Percentiles rank a stretch among this genome's conserved stretches.
These are phyloP conservation scores for Mycothermus thermophilus DNA, from an alignment of 495 filamentous ascomycete genomes.

Conservation along the genomic window DNA sequence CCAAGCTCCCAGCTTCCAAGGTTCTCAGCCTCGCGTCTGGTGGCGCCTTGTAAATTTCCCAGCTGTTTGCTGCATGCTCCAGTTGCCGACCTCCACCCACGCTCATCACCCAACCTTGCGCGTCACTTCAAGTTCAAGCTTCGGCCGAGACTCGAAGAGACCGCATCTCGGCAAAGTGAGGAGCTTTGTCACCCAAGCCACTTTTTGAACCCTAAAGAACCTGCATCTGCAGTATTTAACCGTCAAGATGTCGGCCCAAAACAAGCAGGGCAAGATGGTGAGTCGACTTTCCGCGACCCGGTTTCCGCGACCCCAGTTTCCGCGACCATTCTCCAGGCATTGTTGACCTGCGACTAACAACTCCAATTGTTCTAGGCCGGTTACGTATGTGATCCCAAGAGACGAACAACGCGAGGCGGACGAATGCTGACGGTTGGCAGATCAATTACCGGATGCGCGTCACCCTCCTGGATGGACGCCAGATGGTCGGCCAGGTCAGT, in stretches of 20 bases:
- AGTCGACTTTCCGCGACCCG: slow-evolving; percentile 30
- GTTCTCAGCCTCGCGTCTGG: slow-evolving; percentile 22
- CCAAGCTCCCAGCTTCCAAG: slow-evolving; percentile 7
- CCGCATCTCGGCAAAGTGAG: slow-evolving; percentile 12
- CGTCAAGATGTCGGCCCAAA: slow-evolving; percentile 69
- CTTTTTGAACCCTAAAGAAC: slow-evolving; percentile 46
- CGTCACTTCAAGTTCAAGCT: slow-evolving; percentile 22
- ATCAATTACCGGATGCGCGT: slow-evolving; percentile 99
- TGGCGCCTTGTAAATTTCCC: too few species aligned
- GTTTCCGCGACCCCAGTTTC: too few species aligned
- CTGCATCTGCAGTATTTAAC: slow-evolving; percentile 45
- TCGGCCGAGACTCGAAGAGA: slow-evolving; percentile 16
- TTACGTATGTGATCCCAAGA: slow-evolving; percentile 59
- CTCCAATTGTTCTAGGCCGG: slow-evolving; percentile 61
- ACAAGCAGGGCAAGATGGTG: slow-evolving; percentile 99
- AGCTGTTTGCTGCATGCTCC: too few species aligned
- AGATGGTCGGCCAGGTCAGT: slow-evolving; percentile 86
- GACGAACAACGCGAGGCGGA: too few species aligned
- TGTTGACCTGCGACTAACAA: slow-evolving; percentile 62
- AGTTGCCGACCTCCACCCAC: too few species aligned
- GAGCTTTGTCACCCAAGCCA: slow-evolving; percentile 14
- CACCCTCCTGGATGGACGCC: slow-evolving; percentile 86
- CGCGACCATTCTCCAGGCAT: slow-evolving; percentile 30
- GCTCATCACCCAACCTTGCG: slow-evolving; percentile 22
- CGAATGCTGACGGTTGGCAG: slow-evolving; percentile 38